Evolutionary conservation across 805 yeast species (phyloP), one percentile per base, ranked within the genome.

Genomic region (Candida broadrunensis): DNA sequence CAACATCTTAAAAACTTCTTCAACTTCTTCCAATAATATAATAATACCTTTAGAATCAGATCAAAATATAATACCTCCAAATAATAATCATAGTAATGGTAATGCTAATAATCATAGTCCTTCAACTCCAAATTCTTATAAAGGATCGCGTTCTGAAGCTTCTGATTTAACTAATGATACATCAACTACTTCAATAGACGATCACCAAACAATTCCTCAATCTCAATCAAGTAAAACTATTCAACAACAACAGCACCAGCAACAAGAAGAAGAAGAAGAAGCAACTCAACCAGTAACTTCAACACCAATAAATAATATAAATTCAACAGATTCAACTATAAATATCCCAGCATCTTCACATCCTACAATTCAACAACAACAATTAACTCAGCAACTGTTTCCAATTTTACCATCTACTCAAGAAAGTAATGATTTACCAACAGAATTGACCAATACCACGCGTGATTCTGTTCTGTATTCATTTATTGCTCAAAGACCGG

Each of bases 161-260:
- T 52, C 61, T 2, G 56, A 50, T 27, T 30, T 42, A 3, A 47
- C 61, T n/a, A 50, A 57, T 29, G 63, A 58, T 31, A 58, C 65
- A 4, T 41, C 54, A 13, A 62, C 63, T 11, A 49, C 56, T 23
- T 53, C 59, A 5, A 35, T 54, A 3, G 59, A 52, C 8, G 50
- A 50, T 14, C 21, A 15, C 6, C 18, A 29, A 5, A 7, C n/a
- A 14, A 14, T 29, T 15, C 32, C 32, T 29, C 18, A n/a, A 14
- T 29, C 32, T 29, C 32, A 29, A 5, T 29, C 32, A n/a, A 29
- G 32, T 29, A 29, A 29, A 29, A 29, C 32, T 11, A 29, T 29
- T 15, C 32, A 29, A 29, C 32, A 29, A 29, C 18, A 14, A n/a
- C 29, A 25, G 14, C 32, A 14, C 12, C 18, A 29, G 12, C 17